Base-by-base conservation (phyloP, 2,329 filamentous ascomycete genomes). In the Arachnomyces sp. region DNA sequence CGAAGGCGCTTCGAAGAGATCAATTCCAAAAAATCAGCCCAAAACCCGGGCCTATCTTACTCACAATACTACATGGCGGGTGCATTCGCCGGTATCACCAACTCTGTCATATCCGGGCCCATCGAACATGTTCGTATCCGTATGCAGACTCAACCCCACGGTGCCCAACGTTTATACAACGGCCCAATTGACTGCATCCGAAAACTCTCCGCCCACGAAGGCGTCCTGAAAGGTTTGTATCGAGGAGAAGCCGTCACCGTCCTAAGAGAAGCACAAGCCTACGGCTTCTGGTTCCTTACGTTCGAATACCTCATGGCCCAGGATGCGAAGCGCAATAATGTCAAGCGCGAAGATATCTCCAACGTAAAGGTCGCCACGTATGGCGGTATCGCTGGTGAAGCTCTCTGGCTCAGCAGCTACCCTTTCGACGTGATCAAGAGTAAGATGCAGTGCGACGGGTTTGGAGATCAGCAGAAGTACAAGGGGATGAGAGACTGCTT, bases 361-460 rank as follows among this genome's bases (percentile, higher is more conserved):
- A 81, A 77, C 38, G 81, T 81, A 64, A 96, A 95, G 68, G 79
- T 98, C 36, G 92, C 92, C 9, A 68, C 86, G 9, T 98, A 96
- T 62, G 92, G 92, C 49, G 92, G 92, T 33, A 65, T 98, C 31
- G 92, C 92, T 0, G 92, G 92, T 52, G 92, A 98, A 73, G 86
- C 81, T 38, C 75, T 98, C 42, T 98, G 92, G 92, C 71, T 98
- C 40, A 75, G 76, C 28, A 94, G 87, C 59, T 98, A 98, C 67
- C 92, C 92, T 15, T 84, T 98, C 50, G 92, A 98, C 66, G 90
- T 98, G 18, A 68, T 98, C 67, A 98, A 98, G 84, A 95, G 87
- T 68, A 96, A 95, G 78, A 95, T 96, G 90, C 92, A 98, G 76
- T 95, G 84, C 43, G 92, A 98, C 67, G 89, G 86, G 0, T 92